Evolutionary conservation across 208 protist species (phyloP), one percentile per base, ranked within the genome.

Genomic region (Wallacemonas rigidus): DNA sequence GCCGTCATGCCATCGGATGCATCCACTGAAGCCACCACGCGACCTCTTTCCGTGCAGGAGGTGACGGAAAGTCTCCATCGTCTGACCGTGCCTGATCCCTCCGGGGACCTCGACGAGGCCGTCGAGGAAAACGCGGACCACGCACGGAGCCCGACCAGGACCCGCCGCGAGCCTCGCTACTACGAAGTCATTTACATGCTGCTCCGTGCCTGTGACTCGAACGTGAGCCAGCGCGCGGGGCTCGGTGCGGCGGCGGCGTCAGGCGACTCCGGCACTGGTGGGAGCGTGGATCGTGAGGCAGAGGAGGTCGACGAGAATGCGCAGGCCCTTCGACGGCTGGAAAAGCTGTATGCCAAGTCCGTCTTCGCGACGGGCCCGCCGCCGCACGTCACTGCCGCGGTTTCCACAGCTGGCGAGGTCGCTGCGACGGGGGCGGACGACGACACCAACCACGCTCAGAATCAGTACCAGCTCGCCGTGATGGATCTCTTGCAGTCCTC

Each of bases 401-500:
- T 35, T 17, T 1, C 55, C 8, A 36, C 55, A 9, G 7, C 14
- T 36, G 55, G 17, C 55, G 9, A 17, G 7, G 14, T 15, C 53
- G 26, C n/a, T n/a, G 53, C 53, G 26, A n/a, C 48, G 11, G 48
- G 48, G 48, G 56, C 56, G 3, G 1, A 4, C 60, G 57, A 38
- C 6, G 57, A 38, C 36, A 17, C 17, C 4, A 15, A 26, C 26
- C 26, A 15, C 3, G 60, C 60, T 4, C 60, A 48, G 60, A 3
- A 26, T 4, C 60, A 65, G 60, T 65, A 65, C 60, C 60, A 65
- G 60, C 41, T 51, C 43, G 56, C 55, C n/a, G 41, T 72, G 14
- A 58, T 72, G 53, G 68, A 72, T 40, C 53, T 72, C 2, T 26
- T 72, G 41, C 68, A 62, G 68, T 51, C 68, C 17, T 72, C 68